phyloP scores from a whole-genome alignment of 2,329 filamentous ascomycete species.

The Rhynchosporium graminicola region DNA sequence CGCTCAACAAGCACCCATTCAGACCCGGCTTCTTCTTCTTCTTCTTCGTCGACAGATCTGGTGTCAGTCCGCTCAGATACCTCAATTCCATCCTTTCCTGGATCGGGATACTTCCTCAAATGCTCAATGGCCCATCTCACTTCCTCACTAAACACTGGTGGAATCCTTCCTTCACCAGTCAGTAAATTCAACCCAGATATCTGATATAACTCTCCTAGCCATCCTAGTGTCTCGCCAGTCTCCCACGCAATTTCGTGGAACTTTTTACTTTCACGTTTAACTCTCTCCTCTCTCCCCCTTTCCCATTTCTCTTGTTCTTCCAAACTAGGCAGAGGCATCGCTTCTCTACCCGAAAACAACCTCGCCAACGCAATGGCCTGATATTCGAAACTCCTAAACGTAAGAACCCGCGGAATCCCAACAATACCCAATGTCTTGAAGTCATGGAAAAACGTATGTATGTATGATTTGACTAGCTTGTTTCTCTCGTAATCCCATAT shows the following conservation, averaged over 20 bases:
- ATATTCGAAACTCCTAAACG: conserved; percentile 57
- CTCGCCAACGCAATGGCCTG: conserved; percentile 56
- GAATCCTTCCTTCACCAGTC: conserved; percentile 48
- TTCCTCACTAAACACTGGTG: conserved; percentile 48
- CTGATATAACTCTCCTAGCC: conserved; percentile 48
- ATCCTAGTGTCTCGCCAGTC: conserved; percentile 51
- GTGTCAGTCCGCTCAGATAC: neutral
- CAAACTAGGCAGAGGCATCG: conserved; percentile 43
- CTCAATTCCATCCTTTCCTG: conserved; percentile 29
- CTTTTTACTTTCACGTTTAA: conserved; percentile 40
- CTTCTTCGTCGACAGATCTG: neutral
- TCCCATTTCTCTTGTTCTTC: conserved; percentile 50
- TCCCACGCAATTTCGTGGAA: conserved; percentile 59
- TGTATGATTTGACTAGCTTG: conserved; percentile 49
- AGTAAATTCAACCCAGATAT: conserved; percentile 53
- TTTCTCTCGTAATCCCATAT: conserved; percentile 53
- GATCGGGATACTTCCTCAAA: conserved; percentile 50
- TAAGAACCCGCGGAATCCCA: conserved; percentile 52
- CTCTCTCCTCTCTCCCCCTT: conserved; percentile 40
- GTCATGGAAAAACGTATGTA: conserved; percentile 54
- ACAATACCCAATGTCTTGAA: conserved; percentile 52
- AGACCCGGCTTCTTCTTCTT: neutral
- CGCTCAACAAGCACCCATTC: conserved; percentile 27
- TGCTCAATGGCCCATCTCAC: conserved; percentile 52
- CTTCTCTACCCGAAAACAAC: conserved; percentile 47